Base-by-base conservation (phyloP, 257 asterid species). In the Solanum tarijense region DNA sequence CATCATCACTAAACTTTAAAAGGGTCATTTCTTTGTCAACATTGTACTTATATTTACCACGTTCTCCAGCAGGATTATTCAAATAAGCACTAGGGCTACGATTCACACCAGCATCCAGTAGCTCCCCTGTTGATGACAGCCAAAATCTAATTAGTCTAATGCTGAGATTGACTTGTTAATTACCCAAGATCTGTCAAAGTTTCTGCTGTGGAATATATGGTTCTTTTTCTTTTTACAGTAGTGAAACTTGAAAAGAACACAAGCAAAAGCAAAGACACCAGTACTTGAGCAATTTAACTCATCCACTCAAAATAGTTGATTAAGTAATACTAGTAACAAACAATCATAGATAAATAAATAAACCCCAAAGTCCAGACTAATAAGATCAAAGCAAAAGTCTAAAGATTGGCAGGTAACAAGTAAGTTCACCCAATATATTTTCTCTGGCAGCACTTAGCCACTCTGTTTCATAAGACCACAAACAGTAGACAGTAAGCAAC, bases 31-130 rank as follows among this genome's bases (percentile, higher is more conserved):
- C 98, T 83, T 94, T 96, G 90, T 97, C 99, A 83, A 94, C 96
- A 39, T 97, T 94, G 89, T 95, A 96, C 92, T 94, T 92, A 87
- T 97, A 97, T 89, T 97, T 95, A 83, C 91, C 88, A 85, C 99
- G 99, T 88, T 97, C 99, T 76, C 93, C 89, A 60, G 98, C 91
- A 83, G 99, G 98, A 88, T 96, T 97, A 86, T 95, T 95, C 86
- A 97, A 98, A 91, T 97, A 96, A 84, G 98, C 98, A 83, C 99
- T 97, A 21, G 99, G 99, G 87, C 99, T 97, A 85, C 99, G 98
- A 88, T 92, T 97, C 32, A 96, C 91, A 41, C 99, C 96, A 92
- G 98, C 99, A 94, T 95, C 96, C 72, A 96, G 85, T 89, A 97
- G 89, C 90, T 97, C 98, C 88, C 99, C 99, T 97, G 96, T 89